Conservation (phyloP, 2,329 filamentous ascomycete genomes). For the Diaporthe capsici region DNA sequence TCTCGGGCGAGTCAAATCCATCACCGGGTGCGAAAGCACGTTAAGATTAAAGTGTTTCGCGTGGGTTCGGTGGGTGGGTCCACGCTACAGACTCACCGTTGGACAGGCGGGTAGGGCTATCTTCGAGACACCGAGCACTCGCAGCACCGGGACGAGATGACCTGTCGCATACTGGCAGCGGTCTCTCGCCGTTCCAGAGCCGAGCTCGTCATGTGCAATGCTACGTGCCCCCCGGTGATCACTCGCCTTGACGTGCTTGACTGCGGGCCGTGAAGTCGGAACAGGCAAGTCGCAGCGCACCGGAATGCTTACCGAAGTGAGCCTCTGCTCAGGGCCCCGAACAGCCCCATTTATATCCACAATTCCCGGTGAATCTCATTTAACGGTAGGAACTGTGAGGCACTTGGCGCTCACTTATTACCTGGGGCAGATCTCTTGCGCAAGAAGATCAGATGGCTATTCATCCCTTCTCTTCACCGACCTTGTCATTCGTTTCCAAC, state of each 20-base stretch:
- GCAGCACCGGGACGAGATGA: neutral
- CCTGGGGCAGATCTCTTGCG: conserved; percentile 8
- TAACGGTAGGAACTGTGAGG: neutral
- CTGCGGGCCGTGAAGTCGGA: neutral
- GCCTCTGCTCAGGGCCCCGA: conserved; percentile 8
- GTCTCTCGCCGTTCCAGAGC: neutral
- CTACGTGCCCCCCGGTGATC: neutral
- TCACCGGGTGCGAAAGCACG: neutral
- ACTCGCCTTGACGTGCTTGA: neutral
- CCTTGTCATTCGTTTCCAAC: conserved; percentile 13
- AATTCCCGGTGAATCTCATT: conserved; percentile 33
- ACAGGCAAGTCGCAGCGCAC: conserved; percentile 9
- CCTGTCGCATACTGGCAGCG: neutral
- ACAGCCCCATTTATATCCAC: conserved; percentile 28
- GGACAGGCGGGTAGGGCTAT: neutral
- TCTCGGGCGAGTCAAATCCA: conserved; percentile 3
- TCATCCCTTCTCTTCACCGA: neutral
- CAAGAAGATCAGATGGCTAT: neutral
- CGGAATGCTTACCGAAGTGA: conserved; percentile 14
- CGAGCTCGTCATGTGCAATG: neutral
- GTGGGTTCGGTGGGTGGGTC: neutral
- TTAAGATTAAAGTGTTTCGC: conserved; percentile 16
- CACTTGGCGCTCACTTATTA: conserved; percentile 22
- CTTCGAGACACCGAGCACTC: neutral
- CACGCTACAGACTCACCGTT: conserved; percentile 22